These are phyloP conservation scores for Capniomyces stellatus DNA, from an alignment of 371 early-diverging fungal species.

Conservation along the genomic window DNA sequence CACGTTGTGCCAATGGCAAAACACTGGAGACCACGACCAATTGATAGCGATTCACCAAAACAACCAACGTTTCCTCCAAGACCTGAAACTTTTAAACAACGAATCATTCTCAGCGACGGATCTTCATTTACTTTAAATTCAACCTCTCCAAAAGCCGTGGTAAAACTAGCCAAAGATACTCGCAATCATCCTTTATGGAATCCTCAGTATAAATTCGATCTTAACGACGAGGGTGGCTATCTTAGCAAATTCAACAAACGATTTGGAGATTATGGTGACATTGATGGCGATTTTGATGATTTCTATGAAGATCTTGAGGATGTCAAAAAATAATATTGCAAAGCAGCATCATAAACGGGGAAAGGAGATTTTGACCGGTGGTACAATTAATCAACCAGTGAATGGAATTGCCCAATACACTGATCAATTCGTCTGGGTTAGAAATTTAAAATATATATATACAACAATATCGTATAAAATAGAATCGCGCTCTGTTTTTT, in stretches of 20 bases:
- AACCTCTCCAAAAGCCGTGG: constrained; percentile 64
- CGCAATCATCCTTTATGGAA: constrained; percentile 90
- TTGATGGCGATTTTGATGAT: constrained; percentile 6
- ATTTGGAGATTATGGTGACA: constrained; percentile 8
- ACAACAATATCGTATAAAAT: too few relatives aligned
- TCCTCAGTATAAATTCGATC: constrained; percentile 26
- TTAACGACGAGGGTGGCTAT: constrained; percentile 24
- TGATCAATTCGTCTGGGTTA: too few relatives aligned
- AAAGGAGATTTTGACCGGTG: too few relatives aligned
- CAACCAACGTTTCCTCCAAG: constrained; percentile 2
- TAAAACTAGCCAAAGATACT: constrained; percentile 77
- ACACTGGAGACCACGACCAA: not conserved
- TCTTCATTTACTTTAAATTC: constrained; percentile 64
- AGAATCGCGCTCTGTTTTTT: too few relatives aligned
- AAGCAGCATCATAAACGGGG: too few relatives aligned
- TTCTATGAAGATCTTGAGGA: too few relatives aligned
- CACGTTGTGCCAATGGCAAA: not conserved
- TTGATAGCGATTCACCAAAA: not conserved
- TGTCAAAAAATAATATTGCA: too few relatives aligned
- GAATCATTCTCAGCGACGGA: constrained; percentile 75
- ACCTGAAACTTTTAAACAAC: constrained; percentile 63
- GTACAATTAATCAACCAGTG: too few relatives aligned
- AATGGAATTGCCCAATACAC: too few relatives aligned
- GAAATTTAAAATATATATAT: too few relatives aligned
- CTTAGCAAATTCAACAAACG: constrained; percentile 24